Conservation (phyloP, 1,284 basidiomycete genomes). For the Fistulinella cinereoalba region DNA sequence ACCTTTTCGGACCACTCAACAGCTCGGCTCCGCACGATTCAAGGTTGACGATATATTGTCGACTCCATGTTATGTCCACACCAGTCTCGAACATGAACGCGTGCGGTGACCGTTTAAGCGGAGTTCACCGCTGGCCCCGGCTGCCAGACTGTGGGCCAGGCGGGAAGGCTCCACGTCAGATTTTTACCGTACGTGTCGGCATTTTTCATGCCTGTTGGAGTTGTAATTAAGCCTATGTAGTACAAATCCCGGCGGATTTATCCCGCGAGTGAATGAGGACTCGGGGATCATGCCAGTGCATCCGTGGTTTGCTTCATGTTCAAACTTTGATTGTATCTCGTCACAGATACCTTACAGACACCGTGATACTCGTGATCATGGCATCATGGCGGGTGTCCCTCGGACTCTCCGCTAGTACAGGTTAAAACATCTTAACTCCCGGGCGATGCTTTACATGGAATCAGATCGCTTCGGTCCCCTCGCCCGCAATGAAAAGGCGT, state of each 20-base stretch:
- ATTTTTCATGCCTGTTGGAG: no score
- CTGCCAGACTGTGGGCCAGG: no score
- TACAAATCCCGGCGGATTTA: background rate
- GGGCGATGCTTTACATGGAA: conserved; percentile 11
- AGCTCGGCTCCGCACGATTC: background rate
- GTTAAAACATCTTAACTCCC: conserved; percentile 8
- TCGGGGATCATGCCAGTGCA: no score
- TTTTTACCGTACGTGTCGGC: conserved; percentile 15
- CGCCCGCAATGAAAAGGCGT: conserved; percentile 18
- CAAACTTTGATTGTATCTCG: conserved; percentile 24
- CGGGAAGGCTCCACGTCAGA: background rate
- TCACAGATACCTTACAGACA: conserved; percentile 13
- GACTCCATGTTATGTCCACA: background rate
- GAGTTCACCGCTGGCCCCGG: background rate
- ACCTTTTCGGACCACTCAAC: background rate
- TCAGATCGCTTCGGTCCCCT: conserved; percentile 16
- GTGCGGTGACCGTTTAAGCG: no score
- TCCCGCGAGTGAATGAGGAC: conserved; percentile 23
- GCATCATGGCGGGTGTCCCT: conserved; percentile 1
- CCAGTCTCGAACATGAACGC: no score
- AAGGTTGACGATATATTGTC: no score
- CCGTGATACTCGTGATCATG: conserved; percentile 14
- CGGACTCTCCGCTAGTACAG: conserved; percentile 8
- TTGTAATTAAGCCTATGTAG: background rate
- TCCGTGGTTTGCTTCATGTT: conserved; percentile 11